Base-by-base conservation (phyloP, 129 eudicot genomes). In the Apium graveolens region DNA sequence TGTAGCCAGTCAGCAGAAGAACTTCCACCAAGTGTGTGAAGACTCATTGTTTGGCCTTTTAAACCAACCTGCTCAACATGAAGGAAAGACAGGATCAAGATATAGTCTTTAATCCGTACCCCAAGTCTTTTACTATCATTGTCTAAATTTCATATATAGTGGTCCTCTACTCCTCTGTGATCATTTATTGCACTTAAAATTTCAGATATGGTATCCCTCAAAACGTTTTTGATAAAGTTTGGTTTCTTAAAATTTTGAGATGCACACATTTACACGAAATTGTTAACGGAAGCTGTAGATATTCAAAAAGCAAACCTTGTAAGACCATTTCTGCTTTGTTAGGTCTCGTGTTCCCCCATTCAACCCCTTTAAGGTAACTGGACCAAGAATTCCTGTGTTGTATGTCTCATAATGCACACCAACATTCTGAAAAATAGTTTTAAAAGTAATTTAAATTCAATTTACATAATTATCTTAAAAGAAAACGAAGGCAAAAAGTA, bases 361-460 rank as follows among this genome's bases (percentile, higher is more conserved):
- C 46, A 94, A 87, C 72, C 98, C 98, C 35, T 76, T 81, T 86
- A 94, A 83, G 11, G 87, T 90, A 78, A 94, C 86, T 42, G 98
- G 98, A 49, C 98, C 98, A 81, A 94, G 93, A 73, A 94, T 87
- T 66, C 98, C 97, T 26, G 90, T 81, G 70, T 87, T 94, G 86
- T 86, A 91, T 20, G 68, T 86, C 91, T 94, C 98, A 73, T 80
- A 94, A 84, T 94, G 98, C 76, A 82, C 29, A 32, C 98, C 98
- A 35, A 90, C 97, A 84, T 94, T 91, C 98, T 94, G 92, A 81
- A 74, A 71, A 10, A 62, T 60, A 82, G 73, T 17, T 17, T 73
- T 39, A 44, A 16, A 44, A 11, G 2, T 37, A n/a, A 39, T 31
- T 74, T 11, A 12, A 43, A 43, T 20, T 62, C 37, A 74, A 20